These are phyloP conservation scores for Xylariaceae sp. DNA, from an alignment of 2,329 filamentous ascomycete genomes.

Conservation along the genomic window DNA sequence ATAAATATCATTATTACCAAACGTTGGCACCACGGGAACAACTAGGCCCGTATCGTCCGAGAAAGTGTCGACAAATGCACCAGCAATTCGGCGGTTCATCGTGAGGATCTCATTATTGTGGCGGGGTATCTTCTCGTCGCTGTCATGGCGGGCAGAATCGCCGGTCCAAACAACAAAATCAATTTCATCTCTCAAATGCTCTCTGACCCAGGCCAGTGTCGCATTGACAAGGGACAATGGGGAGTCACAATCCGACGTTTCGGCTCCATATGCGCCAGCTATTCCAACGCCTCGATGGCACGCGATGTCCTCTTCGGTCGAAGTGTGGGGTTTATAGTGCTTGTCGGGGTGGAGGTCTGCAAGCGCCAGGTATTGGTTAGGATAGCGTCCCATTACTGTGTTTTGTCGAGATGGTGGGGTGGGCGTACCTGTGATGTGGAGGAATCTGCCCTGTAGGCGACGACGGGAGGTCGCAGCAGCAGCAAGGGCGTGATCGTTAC, in stretches of 20 bases:
- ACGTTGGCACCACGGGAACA: slow-evolving; percentile 81
- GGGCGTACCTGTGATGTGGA: slow-evolving; percentile 78
- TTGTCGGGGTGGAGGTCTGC: slow-evolving; percentile 88
- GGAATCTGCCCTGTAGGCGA: slow-evolving; percentile 67
- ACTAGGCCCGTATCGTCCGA: slow-evolving; percentile 55
- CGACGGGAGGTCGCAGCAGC: slow-evolving; percentile 29
- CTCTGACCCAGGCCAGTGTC: slow-evolving; percentile 83
- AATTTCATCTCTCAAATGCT: slow-evolving; percentile 70
- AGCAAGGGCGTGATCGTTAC: slow-evolving; percentile 18
- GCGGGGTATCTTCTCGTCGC: slow-evolving; percentile 75
- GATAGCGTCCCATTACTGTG: neutral
- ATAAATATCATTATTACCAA: slow-evolving; percentile 96
- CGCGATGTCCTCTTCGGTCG: slow-evolving; percentile 61
- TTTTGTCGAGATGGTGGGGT: slow-evolving; percentile 18
- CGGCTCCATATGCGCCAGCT: slow-evolving; percentile 78
- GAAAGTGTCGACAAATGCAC: slow-evolving; percentile 74
- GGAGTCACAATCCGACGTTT: slow-evolving; percentile 84
- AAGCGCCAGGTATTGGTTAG: slow-evolving; percentile 3
- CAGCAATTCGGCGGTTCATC: slow-evolving; percentile 70
- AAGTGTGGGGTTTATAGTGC: slow-evolving; percentile 76
- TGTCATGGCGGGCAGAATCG: slow-evolving; percentile 85
- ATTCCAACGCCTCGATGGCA: slow-evolving; percentile 77
- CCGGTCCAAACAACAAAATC: slow-evolving; percentile 94
- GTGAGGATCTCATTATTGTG: slow-evolving; percentile 69
- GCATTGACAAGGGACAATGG: slow-evolving; percentile 77